phyloP scores from a whole-genome alignment of 169 alveolate genomes.

The Eimeria maxima region DNA sequence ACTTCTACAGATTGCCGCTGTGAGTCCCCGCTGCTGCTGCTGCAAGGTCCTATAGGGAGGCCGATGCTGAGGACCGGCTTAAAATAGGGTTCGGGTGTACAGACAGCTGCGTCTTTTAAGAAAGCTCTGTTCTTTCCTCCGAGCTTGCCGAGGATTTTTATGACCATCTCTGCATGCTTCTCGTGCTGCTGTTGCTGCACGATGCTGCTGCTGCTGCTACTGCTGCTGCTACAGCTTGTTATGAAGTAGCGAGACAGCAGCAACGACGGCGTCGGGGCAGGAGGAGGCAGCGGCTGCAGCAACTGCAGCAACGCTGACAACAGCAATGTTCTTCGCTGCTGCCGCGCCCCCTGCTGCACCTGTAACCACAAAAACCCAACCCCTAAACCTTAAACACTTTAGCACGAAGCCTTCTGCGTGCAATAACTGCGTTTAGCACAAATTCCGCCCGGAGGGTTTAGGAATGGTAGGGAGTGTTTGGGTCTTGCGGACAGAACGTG shows the following conservation, averaged over 20 bases:
- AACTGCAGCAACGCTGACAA: conserved; percentile 67
- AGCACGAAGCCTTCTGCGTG: background rate
- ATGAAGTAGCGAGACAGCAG: conserved; percentile 52
- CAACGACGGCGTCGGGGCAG: conserved; percentile 62
- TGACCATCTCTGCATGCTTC: conserved; percentile 82
- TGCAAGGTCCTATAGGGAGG: conserved; percentile 56
- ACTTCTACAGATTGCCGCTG: background rate
- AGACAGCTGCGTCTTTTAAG: conserved; percentile 81
- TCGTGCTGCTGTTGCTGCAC: conserved; percentile 83
- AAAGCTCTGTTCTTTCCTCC: conserved; percentile 89
- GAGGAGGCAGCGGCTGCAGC: conserved; percentile 74
- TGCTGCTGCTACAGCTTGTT: conserved; percentile 47
- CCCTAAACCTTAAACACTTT: conserved; percentile 53
- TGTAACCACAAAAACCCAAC: background rate
- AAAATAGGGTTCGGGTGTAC: conserved; percentile 77
- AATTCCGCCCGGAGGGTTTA: background rate
- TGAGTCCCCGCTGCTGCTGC: conserved; percentile 33
- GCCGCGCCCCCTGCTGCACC: conserved; percentile 68
- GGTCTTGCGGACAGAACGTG: no score
- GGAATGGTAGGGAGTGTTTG: no score
- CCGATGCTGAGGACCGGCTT: conserved; percentile 70
- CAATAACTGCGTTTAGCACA: background rate
- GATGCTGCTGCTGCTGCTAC: conserved; percentile 74
- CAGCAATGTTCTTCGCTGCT: conserved; percentile 66
- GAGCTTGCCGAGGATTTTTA: conserved; percentile 85